Evolutionary conservation across 768 basidiomycete genomes (phyloP).

Genomic region (Amanita inopinata): DNA sequence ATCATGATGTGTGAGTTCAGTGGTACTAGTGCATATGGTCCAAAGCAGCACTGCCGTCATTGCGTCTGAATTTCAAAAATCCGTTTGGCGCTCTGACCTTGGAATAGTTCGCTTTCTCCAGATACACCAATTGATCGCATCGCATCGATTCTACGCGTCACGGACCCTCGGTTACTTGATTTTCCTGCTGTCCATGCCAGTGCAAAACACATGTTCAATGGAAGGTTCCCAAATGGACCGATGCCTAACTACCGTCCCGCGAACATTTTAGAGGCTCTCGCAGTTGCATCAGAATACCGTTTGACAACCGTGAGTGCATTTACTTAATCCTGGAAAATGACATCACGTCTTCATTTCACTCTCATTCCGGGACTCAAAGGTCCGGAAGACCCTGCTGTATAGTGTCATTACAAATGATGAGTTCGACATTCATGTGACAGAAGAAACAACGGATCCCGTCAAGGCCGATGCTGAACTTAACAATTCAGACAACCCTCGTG

Average conservation of each 20-base stretch:
- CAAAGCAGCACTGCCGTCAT: no score
- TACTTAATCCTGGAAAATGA: background rate
- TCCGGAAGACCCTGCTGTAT: conserved; percentile 57
- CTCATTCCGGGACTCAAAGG: conserved; percentile 21
- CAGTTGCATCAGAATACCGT: conserved; percentile 37
- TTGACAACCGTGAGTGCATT: conserved; percentile 36
- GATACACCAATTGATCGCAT: conserved; percentile 36
- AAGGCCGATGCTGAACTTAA: conserved; percentile 9
- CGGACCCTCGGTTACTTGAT: conserved; percentile 46
- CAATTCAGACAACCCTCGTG: conserved; percentile 6
- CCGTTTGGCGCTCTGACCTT: conserved; percentile 6
- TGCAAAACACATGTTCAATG: conserved; percentile 31
- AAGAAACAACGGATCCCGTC: conserved; percentile 8
- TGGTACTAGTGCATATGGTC: no score
- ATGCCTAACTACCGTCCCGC: conserved; percentile 31
- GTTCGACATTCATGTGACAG: conserved; percentile 33
- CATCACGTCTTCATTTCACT: background rate
- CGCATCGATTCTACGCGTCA: conserved; percentile 46
- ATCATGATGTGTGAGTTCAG: conserved; percentile 54
- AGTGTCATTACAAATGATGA: conserved; percentile 49
- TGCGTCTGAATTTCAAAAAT: no score
- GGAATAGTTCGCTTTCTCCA: conserved; percentile 34
- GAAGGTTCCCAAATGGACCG: conserved; percentile 41
- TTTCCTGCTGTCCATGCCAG: conserved; percentile 41
- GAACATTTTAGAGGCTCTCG: conserved; percentile 43